phyloP scores from a whole-genome alignment of 2,329 filamentous ascomycete species.

The Metarhizium robertsii region DNA sequence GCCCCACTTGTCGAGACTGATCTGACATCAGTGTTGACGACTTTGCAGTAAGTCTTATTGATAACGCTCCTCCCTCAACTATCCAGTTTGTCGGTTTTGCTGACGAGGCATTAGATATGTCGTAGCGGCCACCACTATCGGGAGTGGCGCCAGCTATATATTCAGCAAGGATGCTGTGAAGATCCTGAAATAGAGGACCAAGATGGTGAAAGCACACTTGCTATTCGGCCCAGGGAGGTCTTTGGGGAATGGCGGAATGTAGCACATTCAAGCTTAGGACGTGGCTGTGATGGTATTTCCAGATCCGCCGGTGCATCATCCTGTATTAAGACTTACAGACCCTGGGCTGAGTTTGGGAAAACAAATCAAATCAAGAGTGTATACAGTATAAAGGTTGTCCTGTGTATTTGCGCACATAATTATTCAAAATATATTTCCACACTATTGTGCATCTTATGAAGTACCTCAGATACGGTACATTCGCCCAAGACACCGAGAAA shows the following conservation, averaged over 20 bases:
- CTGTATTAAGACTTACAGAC: background rate
- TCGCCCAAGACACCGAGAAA: background rate
- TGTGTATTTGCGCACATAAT: background rate
- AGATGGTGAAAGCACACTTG: background rate
- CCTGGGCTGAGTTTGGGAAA: background rate
- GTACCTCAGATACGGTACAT: background rate
- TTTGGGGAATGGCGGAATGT: background rate
- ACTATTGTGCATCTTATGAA: background rate
- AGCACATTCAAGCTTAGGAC: background rate
- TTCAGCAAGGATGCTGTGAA: slow-evolving; percentile 87
- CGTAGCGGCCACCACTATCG: slow-evolving; percentile 82
- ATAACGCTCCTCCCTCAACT: background rate
- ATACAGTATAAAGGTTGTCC: background rate
- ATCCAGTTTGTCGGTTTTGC: background rate
- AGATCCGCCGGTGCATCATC: background rate
- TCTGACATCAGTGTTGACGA: slow-evolving; percentile 44
- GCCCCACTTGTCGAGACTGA: slow-evolving; percentile 63
- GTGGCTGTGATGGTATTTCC: background rate
- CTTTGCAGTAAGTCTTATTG: slow-evolving; percentile 48
- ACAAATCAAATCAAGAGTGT: background rate
- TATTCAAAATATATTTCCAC: background rate
- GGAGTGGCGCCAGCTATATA: slow-evolving; percentile 89
- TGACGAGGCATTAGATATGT: slow-evolving; percentile 49
- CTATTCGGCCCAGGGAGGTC: background rate
- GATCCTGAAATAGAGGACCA: slow-evolving; percentile 46